Percentiles rank a stretch among this genome's conserved stretches.
Evolutionary conservation across 2,329 filamentous ascomycete species (phyloP).

Genomic region (Ophiostoma sp.): DNA sequence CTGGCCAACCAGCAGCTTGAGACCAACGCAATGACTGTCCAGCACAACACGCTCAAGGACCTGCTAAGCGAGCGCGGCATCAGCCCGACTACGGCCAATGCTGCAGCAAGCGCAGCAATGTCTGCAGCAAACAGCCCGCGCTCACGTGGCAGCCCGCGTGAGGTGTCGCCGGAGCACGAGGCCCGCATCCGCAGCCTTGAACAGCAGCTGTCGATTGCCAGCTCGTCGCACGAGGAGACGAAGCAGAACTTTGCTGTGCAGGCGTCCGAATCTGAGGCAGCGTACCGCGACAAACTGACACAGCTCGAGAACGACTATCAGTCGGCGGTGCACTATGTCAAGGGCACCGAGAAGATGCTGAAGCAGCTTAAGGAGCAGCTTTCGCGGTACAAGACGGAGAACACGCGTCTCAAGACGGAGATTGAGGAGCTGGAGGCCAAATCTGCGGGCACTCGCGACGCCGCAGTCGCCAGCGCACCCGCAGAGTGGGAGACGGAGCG

Average conservation of each 20-base stretch:
- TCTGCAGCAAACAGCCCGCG: conserved; percentile 54
- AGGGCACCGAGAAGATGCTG: conserved; percentile 98
- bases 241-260: conserved; percentile 71
- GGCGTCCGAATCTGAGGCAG: conserved; percentile 77
- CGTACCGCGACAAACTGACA: conserved; percentile 87
- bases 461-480: conserved; percentile 32
- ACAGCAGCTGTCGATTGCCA: conserved; percentile 71
- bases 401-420: conserved; percentile 74
- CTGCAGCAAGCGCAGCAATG: background rate
- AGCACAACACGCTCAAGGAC: conserved; percentile 89
- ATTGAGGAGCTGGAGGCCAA: conserved; percentile 60
- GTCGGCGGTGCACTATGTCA: conserved; percentile 95
- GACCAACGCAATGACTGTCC: conserved; percentile 85
- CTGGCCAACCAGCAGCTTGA: conserved; percentile 84
- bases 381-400: conserved; percentile 84
- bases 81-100: conserved; percentile 60
- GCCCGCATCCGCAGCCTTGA: conserved; percentile 78
- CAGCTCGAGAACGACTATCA: conserved; percentile 97
- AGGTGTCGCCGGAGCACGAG: conserved; percentile 64
- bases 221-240: conserved; percentile 79
- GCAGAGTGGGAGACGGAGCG: conserved; percentile 73
- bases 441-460: conserved; percentile 38
- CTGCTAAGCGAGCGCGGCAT: conserved; percentile 85
- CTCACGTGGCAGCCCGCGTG: conserved; percentile 66
- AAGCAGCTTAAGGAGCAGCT: conserved; percentile 98